Base-by-base conservation (phyloP, 2,329 filamentous ascomycete genomes). In the Arthrocladium fulminans region DNA sequence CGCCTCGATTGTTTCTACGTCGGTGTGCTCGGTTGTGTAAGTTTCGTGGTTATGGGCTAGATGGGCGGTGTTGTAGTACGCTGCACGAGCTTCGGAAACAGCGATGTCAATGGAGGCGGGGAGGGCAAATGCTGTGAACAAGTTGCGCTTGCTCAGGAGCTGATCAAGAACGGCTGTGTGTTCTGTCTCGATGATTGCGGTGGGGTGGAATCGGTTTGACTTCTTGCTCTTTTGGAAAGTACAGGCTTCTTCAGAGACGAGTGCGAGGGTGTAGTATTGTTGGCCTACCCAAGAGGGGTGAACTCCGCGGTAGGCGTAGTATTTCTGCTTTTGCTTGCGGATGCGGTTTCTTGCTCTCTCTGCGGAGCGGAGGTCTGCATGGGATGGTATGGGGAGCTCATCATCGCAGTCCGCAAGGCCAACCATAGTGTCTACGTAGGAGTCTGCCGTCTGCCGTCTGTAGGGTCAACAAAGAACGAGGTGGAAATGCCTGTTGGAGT, bases 271-370 rank as follows among this genome's bases (percentile, higher is more conserved):
- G 41, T 44, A 44, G 38, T 53, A 51, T n/a, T 40, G 49, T 30
- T 55, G 49, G 22, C 48, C 48, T 10, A 54, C 17, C 54, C 54
- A 55, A 23, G 45, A 45, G 9, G 54, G 45, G 12, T 55, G 25
- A 10, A 55, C 54, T 8, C 49, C 47, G n/a, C 54, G 49, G 29
- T 54, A 55, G 37, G 49, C 49, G 32, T 54, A 52, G 39, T 55
- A 55, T 38, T 54, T 55, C 1, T 48, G 45, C 10, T 47, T 49
- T 41, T 52, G 51, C 41, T 55, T 55, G 32, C 51, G 30, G 12
- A n/a, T 10, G 3, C 54, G 51, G 40, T 52, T 52, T 2, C 19
- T 23, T 12, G 44, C 19, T 24, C 37, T 52, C 35, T 30, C 32
- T 8, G 30, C 13, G 13, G 54, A 54, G 29, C 54, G 51, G 3